Percentiles rank a stretch among this genome's conserved stretches.
These are phyloP conservation scores for Allium sativum DNA, from an alignment of 106 monocot genomes.

Conservation along the genomic window DNA sequence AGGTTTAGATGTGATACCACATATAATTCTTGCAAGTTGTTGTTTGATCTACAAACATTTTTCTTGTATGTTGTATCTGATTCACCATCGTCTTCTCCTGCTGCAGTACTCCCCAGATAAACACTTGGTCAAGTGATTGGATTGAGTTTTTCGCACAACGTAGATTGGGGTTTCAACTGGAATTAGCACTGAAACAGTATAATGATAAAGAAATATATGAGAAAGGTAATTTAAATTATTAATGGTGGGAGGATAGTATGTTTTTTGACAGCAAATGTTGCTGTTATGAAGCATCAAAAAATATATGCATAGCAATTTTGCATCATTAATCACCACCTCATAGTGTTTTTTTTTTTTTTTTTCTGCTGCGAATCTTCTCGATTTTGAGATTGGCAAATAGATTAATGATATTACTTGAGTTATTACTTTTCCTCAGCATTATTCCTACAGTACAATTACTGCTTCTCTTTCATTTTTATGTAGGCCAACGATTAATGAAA, in stretches of 20 bases:
- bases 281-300: background rate
- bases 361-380: background rate
- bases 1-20: too few relatives aligned
- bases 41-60: too few relatives aligned
- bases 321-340: too few relatives aligned
- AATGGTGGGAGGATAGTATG: background rate
- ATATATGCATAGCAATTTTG: too few relatives aligned
- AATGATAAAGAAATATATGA: conserved; percentile 66
- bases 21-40: too few relatives aligned
- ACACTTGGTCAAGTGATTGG: conserved; percentile 85
- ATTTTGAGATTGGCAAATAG: background rate
- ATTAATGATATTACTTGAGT: background rate
- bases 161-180: conserved; percentile 78
- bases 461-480: background rate
- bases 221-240: conserved; percentile 42
- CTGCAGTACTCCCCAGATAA: conserved; percentile 89
- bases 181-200: conserved; percentile 42
- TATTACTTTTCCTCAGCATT: background rate
- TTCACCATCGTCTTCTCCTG: background rate
- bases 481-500: conserved; percentile 71
- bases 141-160: conserved; percentile 74
- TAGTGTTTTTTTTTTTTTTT: background rate
- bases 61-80: too few relatives aligned
- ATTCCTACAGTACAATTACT: background rate
- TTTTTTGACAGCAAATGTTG: background rate